Evolutionary conservation across 768 basidiomycete species (phyloP).

Genomic region (Leccinum boreale): DNA sequence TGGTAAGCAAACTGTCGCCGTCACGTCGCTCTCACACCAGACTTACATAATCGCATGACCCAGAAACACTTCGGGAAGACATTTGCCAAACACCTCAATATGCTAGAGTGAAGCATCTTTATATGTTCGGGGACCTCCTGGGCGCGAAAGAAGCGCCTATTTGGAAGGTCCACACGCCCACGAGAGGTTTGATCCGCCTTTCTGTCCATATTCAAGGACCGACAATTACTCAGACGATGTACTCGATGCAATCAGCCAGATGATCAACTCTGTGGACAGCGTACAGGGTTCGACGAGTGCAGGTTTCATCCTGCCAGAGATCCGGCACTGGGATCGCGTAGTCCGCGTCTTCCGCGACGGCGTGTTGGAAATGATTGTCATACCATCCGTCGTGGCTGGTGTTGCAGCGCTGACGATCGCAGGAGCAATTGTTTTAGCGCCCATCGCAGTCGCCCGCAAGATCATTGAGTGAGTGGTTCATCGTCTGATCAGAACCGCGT

Average conservation of each 20-base stretch:
- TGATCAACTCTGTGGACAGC: constrained; percentile 11
- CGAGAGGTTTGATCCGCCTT: constrained; percentile 4
- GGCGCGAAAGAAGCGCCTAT: constrained; percentile 6
- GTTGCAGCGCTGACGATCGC: neutral
- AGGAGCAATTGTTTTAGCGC: neutral
- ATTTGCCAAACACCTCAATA: constrained; percentile 15
- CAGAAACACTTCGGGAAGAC: constrained; percentile 19
- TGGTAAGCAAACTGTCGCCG: neutral
- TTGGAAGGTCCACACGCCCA: constrained; percentile 10
- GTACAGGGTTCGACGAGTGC: constrained; percentile 7
- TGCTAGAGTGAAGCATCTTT: constrained; percentile 15
- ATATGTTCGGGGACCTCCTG: constrained; percentile 10
- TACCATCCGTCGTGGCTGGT: constrained; percentile 3
- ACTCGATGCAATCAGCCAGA: constrained; percentile 3
- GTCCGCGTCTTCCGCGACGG: neutral
- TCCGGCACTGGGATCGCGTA: constrained; percentile 10
- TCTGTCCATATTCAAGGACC: neutral
- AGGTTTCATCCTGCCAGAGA: constrained; percentile 4
- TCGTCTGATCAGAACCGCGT: neutral
- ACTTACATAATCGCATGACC: neutral
- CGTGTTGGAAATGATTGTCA: neutral
- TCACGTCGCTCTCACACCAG: neutral
- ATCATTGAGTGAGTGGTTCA: neutral
- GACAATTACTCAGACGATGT: constrained; percentile 2
- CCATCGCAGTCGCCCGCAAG: neutral